Percentiles rank a stretch among this genome's conserved stretches.
These are phyloP conservation scores for Nicotiana tomentosiformis DNA, from an alignment of 257 asterid species.

Conservation along the genomic window DNA sequence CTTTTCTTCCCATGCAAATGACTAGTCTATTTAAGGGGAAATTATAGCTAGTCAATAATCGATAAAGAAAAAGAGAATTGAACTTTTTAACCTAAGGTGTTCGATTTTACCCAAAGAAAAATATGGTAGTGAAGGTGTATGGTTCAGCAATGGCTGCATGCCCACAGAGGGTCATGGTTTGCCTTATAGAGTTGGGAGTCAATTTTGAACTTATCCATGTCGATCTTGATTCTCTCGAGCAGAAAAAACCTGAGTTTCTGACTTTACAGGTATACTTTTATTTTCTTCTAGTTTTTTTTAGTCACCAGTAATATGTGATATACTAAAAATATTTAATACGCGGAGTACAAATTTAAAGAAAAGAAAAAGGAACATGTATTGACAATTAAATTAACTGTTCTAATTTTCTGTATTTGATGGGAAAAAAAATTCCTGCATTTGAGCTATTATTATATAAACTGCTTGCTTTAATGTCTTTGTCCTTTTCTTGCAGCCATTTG, in stretches of 20 bases:
- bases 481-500: conserved; percentile 66
- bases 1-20: not conserved
- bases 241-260: conserved; percentile 45
- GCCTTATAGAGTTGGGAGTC: conserved; percentile 54
- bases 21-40: not conserved
- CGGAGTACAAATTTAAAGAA: not conserved
- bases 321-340: not conserved
- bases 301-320: not conserved
- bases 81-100: not conserved
- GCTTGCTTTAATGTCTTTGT: not conserved
- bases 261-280: conserved; percentile 39
- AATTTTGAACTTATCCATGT: conserved; percentile 51
- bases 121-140: conserved; percentile 61
- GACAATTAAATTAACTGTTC: not conserved
- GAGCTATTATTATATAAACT: not conserved
- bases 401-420: too few relatives aligned
- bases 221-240: conserved; percentile 50
- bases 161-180: conserved; percentile 68
- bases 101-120: not conserved
- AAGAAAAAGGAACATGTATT: not conserved
- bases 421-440: not conserved
- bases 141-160: conserved; percentile 66
- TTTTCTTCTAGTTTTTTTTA: not conserved
- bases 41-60: not conserved
- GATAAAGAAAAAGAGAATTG: not conserved